These are phyloP conservation scores for Yamadazyma laniorum DNA, from an alignment of 805 yeast genomes.

Conservation along the genomic window DNA sequence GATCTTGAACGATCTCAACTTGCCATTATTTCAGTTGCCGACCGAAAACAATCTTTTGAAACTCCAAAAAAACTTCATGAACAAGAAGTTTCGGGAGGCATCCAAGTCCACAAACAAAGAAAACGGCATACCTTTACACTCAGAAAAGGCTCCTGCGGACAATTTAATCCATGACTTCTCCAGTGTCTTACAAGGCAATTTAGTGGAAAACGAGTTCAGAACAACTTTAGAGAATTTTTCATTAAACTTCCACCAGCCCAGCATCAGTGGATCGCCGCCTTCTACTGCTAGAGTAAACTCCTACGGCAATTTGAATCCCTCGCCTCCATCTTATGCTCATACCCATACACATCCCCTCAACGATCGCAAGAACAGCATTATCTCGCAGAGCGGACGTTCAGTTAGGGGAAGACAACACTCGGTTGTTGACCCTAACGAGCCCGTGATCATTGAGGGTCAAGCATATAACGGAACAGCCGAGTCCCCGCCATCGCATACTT, in stretches of 20 bases:
- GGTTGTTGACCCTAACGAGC: conserved; percentile 18
- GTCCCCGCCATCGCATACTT: conserved; percentile 8
- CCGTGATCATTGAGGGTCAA: conserved; percentile 18
- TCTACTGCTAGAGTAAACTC: conserved; percentile 4
- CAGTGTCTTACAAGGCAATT: conserved; percentile 30
- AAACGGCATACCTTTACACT: not conserved
- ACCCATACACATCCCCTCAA: conserved; percentile 1
- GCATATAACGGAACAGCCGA: conserved; percentile 5
- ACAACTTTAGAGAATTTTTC: conserved; percentile 30
- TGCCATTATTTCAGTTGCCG: conserved; percentile 50
- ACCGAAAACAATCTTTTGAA: conserved; percentile 28
- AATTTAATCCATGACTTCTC: conserved; percentile 36
- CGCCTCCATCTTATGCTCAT: not conserved
- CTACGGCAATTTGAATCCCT: conserved; percentile 3
- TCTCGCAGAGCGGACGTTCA: conserved; percentile 11
- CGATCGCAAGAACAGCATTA: conserved; percentile 14
- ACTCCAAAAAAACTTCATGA: conserved; percentile 19
- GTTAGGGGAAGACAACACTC: conserved; percentile 19
- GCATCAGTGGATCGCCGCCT: conserved; percentile 1
- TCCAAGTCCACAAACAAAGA: conserved; percentile 1
- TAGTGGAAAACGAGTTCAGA: conserved; percentile 28
- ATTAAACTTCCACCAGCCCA: conserved; percentile 18
- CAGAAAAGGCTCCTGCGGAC: not conserved
- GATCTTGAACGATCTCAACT: conserved; percentile 27
- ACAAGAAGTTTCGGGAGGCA: conserved; percentile 11